Evolutionary conservation across 495 filamentous ascomycete genomes (phyloP), one percentile per base, ranked within the genome.

Genomic region (Schizothecium vesticola): DNA sequence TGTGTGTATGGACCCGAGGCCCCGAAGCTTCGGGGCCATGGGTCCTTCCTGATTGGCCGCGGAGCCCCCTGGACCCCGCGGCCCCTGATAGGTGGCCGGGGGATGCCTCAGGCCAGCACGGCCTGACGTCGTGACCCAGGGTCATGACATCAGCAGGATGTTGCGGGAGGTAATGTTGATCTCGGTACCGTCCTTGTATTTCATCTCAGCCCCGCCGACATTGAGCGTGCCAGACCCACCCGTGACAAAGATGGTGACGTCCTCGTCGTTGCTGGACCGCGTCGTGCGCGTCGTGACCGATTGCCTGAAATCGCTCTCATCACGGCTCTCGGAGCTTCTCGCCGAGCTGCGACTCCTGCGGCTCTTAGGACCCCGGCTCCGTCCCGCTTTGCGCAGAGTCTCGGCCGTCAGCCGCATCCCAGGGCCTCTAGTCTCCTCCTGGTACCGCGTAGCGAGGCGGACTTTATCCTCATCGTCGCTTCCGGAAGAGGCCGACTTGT

Each of bases 211-310:
- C 28, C 80, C 79, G 56, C 78, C 81, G n/a, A 83, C 75, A 65
- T 82, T 80, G 65, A 84, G 78, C 19, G 79, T 75, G 22, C 80
- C 76, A 59, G 43, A 51, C 7, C 72, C 80, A 3, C 83, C 83
- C 36, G 81, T 79, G 55, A 86, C 79, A 56, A 82, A 82, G 72
- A 86, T 85, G 12, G 84, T 87, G 28, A 85, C 77, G 69, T 85
- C 83, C 58, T 87, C 83, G 63, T 84, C 82, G 57, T 71, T 73
- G 22, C 77, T 81, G 55, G 80, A 81, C 56, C 82, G 75, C 16
- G 83, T 87, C n/a, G 83, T 87, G 25, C 83, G 80, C 10, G 84
- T 85, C 10, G 85, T 85, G 1, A 81, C 81, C 22, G 84, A 86
- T 63, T 83, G 82, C 65, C 79, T 80, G 70, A 83, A 86, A 24